A percentile compares a stretch with the other conserved stretches of the same genome.
Conservation (phyloP, 805 yeast genomes). For the Wickerhamomyces rabaulensis region DNA sequence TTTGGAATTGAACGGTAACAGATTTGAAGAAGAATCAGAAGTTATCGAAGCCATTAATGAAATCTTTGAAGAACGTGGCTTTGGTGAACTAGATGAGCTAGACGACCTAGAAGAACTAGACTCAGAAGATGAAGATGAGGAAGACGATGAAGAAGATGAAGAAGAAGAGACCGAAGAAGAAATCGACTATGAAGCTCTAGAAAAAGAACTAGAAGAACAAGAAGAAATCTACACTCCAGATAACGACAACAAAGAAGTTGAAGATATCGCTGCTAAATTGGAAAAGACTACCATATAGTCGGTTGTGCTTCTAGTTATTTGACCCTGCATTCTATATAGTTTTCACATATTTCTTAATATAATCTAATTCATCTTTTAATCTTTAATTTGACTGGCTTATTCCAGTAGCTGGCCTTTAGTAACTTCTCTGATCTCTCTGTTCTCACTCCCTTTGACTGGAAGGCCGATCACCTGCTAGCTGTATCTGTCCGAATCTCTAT, state of each 20-base stretch:
- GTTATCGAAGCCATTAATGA: constrained; percentile 54
- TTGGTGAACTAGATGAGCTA: constrained; percentile 84
- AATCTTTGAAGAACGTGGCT: constrained; percentile 65
- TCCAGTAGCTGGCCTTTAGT: no score
- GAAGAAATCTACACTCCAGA: constrained; percentile 38
- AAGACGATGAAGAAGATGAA: constrained; percentile 31
- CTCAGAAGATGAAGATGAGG: constrained; percentile 42
- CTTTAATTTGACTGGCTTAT: no score
- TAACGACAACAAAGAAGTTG: constrained; percentile 41
- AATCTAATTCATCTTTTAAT: no score
- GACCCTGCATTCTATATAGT: background rate
- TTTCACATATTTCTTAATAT: background rate
- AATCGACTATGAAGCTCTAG: constrained; percentile 23
- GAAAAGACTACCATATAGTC: constrained; percentile 44
- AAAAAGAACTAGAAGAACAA: constrained; percentile 35
- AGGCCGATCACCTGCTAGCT: no score
- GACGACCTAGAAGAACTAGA: constrained; percentile 89
- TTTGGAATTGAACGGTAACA: constrained; percentile 90
- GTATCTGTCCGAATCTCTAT: no score
- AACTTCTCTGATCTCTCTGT: no score
- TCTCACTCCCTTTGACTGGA: no score
- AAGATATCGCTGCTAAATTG: constrained; percentile 53
- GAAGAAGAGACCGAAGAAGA: constrained; percentile 39
- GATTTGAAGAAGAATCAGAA: constrained; percentile 84
- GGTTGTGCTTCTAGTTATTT: background rate